These are phyloP conservation scores for Ramalina intermedia DNA, from an alignment of 495 filamentous ascomycete species.

Conservation along the genomic window DNA sequence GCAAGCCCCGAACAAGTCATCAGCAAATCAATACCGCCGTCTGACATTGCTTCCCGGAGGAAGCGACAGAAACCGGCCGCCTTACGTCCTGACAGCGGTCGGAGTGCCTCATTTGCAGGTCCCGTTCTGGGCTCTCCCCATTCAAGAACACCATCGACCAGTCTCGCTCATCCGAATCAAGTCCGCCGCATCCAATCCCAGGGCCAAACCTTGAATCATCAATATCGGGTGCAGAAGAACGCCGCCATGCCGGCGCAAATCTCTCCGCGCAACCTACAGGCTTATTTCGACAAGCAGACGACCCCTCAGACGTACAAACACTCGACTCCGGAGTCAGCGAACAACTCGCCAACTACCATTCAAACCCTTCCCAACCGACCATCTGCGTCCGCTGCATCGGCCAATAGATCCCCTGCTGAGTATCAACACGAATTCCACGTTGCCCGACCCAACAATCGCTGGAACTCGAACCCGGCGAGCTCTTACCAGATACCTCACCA, in stretches of 20 bases:
- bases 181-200: constrained; percentile 42
- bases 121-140: constrained; percentile 30
- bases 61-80: constrained; percentile 40
- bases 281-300: constrained; percentile 29
- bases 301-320: constrained; percentile 22
- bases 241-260: constrained; percentile 29
- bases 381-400: constrained; percentile 31
- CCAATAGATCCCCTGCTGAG: constrained; percentile 12
- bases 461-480: constrained; percentile 9
- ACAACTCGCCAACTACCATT: constrained; percentile 25
- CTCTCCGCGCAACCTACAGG: constrained; percentile 38
- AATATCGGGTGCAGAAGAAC: constrained; percentile 37
- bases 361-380: constrained; percentile 32
- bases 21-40: constrained; percentile 3
- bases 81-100: constrained; percentile 27
- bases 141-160: constrained; percentile 24
- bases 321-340: constrained; percentile 3
- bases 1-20: constrained; percentile 5
- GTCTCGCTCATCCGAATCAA: constrained; percentile 22
- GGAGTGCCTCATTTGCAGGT: constrained; percentile 24
- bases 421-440: constrained; percentile 2
- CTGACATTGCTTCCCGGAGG: constrained; percentile 38
- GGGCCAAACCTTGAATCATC: constrained; percentile 29
- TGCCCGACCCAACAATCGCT: constrained; percentile 19
- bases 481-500: neutral